Base-by-base conservation (phyloP, 2,329 filamentous ascomycete genomes). In the Fusarium sp. region DNA sequence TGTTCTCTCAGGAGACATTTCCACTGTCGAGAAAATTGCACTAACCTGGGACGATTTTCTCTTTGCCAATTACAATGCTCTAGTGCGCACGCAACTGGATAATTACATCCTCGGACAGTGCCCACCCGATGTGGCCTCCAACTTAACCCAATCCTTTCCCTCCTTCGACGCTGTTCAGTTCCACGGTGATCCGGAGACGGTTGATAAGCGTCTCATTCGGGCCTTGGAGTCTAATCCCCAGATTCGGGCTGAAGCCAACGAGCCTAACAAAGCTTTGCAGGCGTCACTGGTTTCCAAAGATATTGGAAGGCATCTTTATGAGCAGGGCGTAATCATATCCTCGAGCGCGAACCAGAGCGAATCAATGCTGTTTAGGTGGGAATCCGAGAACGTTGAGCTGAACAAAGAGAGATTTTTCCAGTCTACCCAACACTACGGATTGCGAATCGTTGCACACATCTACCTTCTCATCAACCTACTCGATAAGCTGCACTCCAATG, bases 31-130 rank as follows among this genome's bases (percentile, higher is more conserved):
- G 76, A 88, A 89, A 70, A 89, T 95, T 42, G 94, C 93, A 77
- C 86, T 88, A 53, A 89, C 87, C 24, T 97, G 94, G 91, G 93
- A 97, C 72, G 95, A 98, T 76, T 89, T 91, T 74, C 85, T 98
- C 20, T 97, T 96, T 79, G 90, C 91, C 38, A 90, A 95, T 78
- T 96, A 96, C 83, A 98, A 97, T 76, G 90, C 92, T n/a, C 83
- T 95, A 8, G 81, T 98, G 12, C 88, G 95, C 57, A 89, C 90
- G 4, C 91, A 95, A 73, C 95, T 97, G 77, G 92, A 95, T 73
- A 83, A 84, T 5, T 97, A 92, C 76, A 82, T 93, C 59, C 81
- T 88, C 66, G 82, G 82, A 24, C 83, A 86, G 68, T 86, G 87
- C 72, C 83, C 88, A 14, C 80, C 87, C 20, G 85, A 86, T 34